Evolutionary conservation across 805 yeast genomes (phyloP), one percentile per base, ranked within the genome.

Genomic region (Metschnikowia similis): DNA sequence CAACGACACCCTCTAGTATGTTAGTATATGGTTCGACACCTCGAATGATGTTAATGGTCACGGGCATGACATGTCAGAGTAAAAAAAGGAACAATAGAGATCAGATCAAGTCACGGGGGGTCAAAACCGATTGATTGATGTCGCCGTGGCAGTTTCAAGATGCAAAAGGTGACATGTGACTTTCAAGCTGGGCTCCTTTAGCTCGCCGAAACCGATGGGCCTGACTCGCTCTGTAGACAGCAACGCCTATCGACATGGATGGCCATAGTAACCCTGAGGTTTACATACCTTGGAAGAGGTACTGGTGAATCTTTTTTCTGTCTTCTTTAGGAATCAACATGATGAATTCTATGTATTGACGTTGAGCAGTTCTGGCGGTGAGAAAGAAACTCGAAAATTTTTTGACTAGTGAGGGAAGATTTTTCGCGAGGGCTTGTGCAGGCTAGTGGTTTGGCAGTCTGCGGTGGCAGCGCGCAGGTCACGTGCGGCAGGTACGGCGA

Each of bases 301-400:
- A 87, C 79, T 85, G 88, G 95, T 90, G 96, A 79, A 94, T 94
- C 91, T 89, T 89, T 83, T 89, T 89, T 87, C 99, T 91, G 79
- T 94, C 99, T 80, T 89, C 96, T 83, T 89, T 94, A 82, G 99
- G 98, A 85, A 94, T 94, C 83, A 94, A 85, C 99, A 94, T 94
- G 73, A 56, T 72, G 63, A 49, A 50, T 50, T 53, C 51, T 48
- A 35, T 41, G 44, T 45, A 46, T 49, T 47, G 59, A 51, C 55
- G 59, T 57, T 51, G 53, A 48, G 50, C 57, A 55, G 56, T 53
- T 43, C 54, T 53, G 46, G 39, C 44, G 39, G 43, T 42, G 49
- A 52, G 48, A 45, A 54, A 50, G 55, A 52, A 45, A 47, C 28
- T 41, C 47, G 50, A 54, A 55, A 53, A 51, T 42, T 38, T 48